A percentile compares a stretch with the other conserved stretches of the same genome.
phyloP scores from a whole-genome alignment of 305 asterid species.

The Fraxinus paxiana region DNA sequence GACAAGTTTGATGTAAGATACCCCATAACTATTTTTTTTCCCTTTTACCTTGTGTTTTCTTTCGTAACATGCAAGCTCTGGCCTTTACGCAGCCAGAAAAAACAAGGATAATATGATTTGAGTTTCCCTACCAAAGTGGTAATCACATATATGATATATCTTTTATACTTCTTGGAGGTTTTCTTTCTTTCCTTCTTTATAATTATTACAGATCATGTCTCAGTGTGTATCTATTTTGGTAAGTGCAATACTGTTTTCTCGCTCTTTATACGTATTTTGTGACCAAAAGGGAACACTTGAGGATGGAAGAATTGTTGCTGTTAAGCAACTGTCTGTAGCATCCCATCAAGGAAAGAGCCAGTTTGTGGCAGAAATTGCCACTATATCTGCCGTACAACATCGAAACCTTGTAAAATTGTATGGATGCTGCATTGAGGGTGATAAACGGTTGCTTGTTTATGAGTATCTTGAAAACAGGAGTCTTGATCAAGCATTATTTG shows the following conservation, averaged over 20 bases:
- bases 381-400: no score
- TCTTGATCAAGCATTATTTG: no score
- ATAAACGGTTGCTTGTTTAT: no score
- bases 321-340: slow-evolving; percentile 60
- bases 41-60: background rate
- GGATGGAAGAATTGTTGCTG: slow-evolving; percentile 64
- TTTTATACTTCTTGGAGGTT: no score
- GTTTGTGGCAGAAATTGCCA: slow-evolving; percentile 74
- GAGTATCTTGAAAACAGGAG: no score
- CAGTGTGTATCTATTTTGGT: background rate
- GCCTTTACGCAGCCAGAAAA: background rate
- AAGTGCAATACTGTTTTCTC: no score
- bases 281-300: slow-evolving; percentile 53
- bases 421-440: no score
- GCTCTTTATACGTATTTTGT: no score
- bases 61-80: background rate
- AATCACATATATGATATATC: background rate
- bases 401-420: no score
- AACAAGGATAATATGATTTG: background rate
- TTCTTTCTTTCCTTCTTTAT: background rate
- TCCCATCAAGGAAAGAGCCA: slow-evolving; percentile 79
- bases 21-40: background rate
- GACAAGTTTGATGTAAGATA: background rate
- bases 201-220: background rate
- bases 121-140: background rate